phyloP scores from a whole-genome alignment of 371 early-diverging fungal genomes.

The Conidiobolus incongruus region DNA sequence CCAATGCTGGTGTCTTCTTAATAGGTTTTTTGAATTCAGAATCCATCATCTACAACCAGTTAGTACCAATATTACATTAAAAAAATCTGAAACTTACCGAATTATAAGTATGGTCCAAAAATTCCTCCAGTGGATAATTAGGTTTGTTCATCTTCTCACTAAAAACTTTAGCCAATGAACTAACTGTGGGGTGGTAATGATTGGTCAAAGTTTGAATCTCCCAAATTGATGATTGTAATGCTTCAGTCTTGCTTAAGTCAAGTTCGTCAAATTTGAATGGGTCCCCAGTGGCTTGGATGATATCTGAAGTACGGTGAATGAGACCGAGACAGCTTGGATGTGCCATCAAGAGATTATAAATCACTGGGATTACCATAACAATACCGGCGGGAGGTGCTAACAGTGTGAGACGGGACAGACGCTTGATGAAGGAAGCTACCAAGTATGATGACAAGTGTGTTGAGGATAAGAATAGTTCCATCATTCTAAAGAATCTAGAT shows the following conservation, averaged over 20 bases:
- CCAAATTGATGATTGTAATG: too few relatives aligned
- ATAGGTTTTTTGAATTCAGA: background rate
- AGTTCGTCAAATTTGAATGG: background rate
- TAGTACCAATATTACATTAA: too few relatives aligned
- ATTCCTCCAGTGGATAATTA: slow-evolving; percentile 70
- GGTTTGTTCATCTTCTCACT: slow-evolving; percentile 69
- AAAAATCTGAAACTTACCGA: too few relatives aligned
- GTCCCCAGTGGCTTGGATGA: slow-evolving; percentile 8
- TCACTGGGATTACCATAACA: slow-evolving; percentile 59
- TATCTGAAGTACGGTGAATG: slow-evolving; percentile 37
- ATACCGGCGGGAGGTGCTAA: slow-evolving; percentile 68
- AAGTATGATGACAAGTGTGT: slow-evolving; percentile 67
- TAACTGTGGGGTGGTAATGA: slow-evolving; percentile 68
- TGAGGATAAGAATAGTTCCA: slow-evolving; percentile 68
- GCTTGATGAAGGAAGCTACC: slow-evolving; percentile 81
- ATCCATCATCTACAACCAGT: too few relatives aligned
- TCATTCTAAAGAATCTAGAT: slow-evolving; percentile 73
- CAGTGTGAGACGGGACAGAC: slow-evolving; percentile 59
- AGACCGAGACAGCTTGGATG: slow-evolving; percentile 72
- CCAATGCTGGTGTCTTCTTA: slow-evolving; percentile 1
- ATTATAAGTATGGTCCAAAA: slow-evolving; percentile 74
- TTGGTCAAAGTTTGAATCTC: slow-evolving; percentile 22
- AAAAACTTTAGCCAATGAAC: slow-evolving; percentile 63
- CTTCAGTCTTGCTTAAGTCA: background rate
- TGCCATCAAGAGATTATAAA: slow-evolving; percentile 70